Conservation (phyloP, 2,329 filamentous ascomycete species). For the Fusarium decemcellulare region DNA sequence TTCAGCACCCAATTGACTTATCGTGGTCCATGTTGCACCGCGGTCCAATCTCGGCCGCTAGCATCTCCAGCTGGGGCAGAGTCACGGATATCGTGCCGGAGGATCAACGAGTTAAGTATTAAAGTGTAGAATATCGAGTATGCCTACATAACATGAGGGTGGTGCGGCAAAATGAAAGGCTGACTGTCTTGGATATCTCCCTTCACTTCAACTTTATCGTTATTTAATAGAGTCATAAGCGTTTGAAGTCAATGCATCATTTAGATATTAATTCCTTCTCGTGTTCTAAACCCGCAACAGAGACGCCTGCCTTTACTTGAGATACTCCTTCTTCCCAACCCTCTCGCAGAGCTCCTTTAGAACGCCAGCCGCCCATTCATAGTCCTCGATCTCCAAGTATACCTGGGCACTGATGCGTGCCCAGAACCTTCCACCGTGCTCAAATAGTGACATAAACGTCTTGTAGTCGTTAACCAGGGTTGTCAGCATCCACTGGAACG, state of each 20-base stretch:
- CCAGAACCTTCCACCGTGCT: constrained; percentile 76
- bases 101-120: neutral
- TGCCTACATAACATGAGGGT: neutral
- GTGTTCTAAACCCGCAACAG: no score
- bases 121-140: neutral
- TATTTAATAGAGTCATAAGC: no score
- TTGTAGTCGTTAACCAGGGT: constrained; percentile 71
- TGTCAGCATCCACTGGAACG: constrained; percentile 71
- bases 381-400: constrained; percentile 86
- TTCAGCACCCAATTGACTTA: neutral
- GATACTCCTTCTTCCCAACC: constrained; percentile 55
- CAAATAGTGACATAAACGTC: constrained; percentile 78
- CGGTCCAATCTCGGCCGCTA: constrained; percentile 23
- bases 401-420: constrained; percentile 83
- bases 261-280: no score
- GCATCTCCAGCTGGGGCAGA: neutral
- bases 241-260: no score
- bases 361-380: constrained; percentile 75
- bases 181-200: no score
- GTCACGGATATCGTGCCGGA: neutral
- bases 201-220: no score
- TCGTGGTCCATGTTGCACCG: neutral
- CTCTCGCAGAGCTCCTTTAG: constrained; percentile 66
- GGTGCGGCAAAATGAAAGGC: no score
- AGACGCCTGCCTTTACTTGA: constrained; percentile 11